Conservation (phyloP, 73 alveolate genomes). For the Tetrahymena elliotti region DNA sequence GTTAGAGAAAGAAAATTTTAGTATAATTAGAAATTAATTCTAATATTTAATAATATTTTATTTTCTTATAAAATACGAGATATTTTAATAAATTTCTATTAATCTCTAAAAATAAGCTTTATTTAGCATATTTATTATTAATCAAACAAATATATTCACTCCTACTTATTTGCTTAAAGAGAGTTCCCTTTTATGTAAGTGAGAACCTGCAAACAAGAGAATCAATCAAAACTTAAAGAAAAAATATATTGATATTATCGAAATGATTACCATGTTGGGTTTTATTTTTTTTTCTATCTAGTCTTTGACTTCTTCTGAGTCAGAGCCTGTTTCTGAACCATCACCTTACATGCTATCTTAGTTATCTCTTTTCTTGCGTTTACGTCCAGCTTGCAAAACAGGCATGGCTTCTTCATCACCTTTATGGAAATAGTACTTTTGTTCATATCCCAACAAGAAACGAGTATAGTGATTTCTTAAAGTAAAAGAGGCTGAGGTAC, state of each 20-base stretch:
- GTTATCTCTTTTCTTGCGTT: constrained; percentile 13
- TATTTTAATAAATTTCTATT: background rate
- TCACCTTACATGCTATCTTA: constrained; percentile 1
- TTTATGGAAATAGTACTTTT: constrained; percentile 66
- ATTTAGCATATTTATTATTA: background rate
- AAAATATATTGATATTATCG: background rate
- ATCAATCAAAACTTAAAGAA: no score
- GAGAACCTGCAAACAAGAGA: no score
- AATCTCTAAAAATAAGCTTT: background rate
- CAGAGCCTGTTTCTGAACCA: constrained; percentile 10
- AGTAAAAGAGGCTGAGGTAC: constrained; percentile 96
- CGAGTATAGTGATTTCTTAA: constrained; percentile 89
- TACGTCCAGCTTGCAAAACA: constrained; percentile 11
- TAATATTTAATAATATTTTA: background rate
- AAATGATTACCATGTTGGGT: background rate
- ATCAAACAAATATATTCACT: background rate
- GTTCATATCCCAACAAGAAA: constrained; percentile 81
- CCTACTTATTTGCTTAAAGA: background rate
- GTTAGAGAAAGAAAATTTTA: background rate
- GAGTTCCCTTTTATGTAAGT: background rate
- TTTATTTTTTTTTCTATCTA: background rate
- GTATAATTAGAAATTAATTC: background rate
- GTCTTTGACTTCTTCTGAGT: background rate
- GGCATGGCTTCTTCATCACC: constrained; percentile 48
- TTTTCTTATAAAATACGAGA: background rate